Evolutionary conservation across 2,329 filamentous ascomycete species (phyloP).

Genomic region (Fusarium tupiense): DNA sequence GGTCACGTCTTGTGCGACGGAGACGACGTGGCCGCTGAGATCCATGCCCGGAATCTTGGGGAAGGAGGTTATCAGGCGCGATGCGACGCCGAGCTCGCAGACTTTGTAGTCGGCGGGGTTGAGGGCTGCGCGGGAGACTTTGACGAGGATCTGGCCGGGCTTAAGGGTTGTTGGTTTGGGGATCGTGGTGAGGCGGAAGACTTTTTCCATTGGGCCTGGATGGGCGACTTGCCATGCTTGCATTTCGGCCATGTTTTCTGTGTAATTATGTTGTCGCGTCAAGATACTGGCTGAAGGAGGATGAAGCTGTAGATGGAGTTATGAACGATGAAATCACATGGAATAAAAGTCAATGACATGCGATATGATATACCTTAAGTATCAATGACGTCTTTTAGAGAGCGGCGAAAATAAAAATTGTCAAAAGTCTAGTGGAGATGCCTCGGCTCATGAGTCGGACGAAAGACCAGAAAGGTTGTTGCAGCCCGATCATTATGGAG

Average conservation of each 20-base stretch:
- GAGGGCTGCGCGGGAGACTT: conserved; percentile 54
- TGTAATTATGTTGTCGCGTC: background rate
- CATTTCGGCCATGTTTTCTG: conserved; percentile 35
- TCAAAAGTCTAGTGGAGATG: conserved; percentile 23
- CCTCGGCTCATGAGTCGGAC: conserved; percentile 3
- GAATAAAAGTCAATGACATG: background rate
- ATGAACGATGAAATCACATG: background rate
- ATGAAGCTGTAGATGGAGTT: background rate
- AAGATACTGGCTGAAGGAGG: background rate
- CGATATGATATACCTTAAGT: background rate
- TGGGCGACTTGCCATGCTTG: conserved; percentile 43
- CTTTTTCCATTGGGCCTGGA: conserved; percentile 40
- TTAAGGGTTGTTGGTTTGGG: conserved; percentile 38
- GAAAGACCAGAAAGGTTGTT: background rate
- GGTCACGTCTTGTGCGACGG: conserved; percentile 39
- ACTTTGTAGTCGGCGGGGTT: conserved; percentile 64
- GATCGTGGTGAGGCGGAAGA: conserved; percentile 33
- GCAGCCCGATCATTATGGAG: background rate
- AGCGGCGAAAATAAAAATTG: background rate
- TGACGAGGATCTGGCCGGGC: conserved; percentile 52
- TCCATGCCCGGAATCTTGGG: conserved; percentile 61
- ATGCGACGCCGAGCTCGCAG: conserved; percentile 51
- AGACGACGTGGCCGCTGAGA: conserved; percentile 60
- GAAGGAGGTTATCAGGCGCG: conserved; percentile 44
- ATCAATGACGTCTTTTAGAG: conserved; percentile 25